phyloP scores from a whole-genome alignment of 805 yeast species.

The Candida maesae region DNA sequence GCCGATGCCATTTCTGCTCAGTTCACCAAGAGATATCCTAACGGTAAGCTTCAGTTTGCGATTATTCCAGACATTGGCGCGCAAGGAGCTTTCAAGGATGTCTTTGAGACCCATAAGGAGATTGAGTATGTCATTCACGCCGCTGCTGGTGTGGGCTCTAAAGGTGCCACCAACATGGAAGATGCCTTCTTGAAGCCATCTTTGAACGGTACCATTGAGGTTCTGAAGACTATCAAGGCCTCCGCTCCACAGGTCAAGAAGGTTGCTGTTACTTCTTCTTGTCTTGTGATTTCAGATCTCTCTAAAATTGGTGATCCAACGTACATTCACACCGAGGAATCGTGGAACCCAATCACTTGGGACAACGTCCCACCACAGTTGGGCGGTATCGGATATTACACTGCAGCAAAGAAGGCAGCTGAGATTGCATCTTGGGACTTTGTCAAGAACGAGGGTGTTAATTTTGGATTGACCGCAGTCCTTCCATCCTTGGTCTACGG shows the following conservation, averaged over 20 bases:
- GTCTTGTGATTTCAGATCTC: constrained; percentile 41
- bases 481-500: too few species aligned
- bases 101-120: constrained; percentile 37
- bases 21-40: constrained; percentile 2
- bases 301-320: constrained; percentile 13
- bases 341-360: constrained; percentile 47
- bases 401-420: too few species aligned
- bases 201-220: constrained; percentile 48
- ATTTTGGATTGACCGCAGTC: too few species aligned
- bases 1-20: constrained; percentile 25
- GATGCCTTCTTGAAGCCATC: constrained; percentile 53
- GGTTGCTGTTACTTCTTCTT: constrained; percentile 56
- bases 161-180: constrained; percentile 36
- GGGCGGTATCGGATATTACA: too few species aligned
- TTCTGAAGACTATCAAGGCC: constrained; percentile 32
- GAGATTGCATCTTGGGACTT: too few species aligned
- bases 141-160: constrained; percentile 46
- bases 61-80: constrained; percentile 43
- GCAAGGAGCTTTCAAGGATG: constrained; percentile 40
- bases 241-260: constrained; percentile 37
- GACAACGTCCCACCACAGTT: constrained; percentile 31
- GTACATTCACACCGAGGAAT: constrained; percentile 30
- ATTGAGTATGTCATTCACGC: constrained; percentile 51
- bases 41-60: not conserved
- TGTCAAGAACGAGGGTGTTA: too few species aligned